Percentiles rank a stretch among this genome's conserved stretches.
These are phyloP conservation scores for Penicillium pulvis DNA, from an alignment of 495 filamentous ascomycete species.

Conservation along the genomic window DNA sequence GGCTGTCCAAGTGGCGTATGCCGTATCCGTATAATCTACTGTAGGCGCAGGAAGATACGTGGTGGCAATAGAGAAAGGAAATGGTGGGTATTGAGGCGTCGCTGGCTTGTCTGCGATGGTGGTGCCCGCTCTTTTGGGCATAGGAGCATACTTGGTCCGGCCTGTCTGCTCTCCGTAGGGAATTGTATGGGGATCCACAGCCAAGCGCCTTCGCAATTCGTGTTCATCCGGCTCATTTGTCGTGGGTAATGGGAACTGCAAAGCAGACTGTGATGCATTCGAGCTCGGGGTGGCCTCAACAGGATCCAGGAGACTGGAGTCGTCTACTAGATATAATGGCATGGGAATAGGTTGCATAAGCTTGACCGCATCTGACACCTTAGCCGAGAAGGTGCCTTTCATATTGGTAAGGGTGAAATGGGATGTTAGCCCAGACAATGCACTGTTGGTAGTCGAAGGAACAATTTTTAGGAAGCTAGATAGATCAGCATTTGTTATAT, in stretches of 20 bases:
- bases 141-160: conserved; percentile 67
- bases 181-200: conserved; percentile 44
- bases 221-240: conserved; percentile 15
- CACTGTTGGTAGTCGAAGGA: conserved; percentile 49
- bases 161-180: conserved; percentile 67
- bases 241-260: conserved; percentile 22
- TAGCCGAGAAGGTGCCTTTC: conserved; percentile 61
- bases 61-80: conserved; percentile 58
- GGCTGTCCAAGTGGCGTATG: conserved; percentile 56
- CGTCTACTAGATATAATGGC: conserved; percentile 8
- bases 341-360: conserved; percentile 47
- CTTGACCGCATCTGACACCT: conserved; percentile 41
- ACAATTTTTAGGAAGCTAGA: conserved; percentile 67
- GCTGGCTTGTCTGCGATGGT: conserved; percentile 61
- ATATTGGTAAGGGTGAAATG: conserved; percentile 69
- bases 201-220: conserved; percentile 38
- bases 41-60: conserved; percentile 57
- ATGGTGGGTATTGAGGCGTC: conserved; percentile 63
- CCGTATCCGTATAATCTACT: conserved; percentile 62
- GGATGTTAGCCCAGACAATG: conserved; percentile 55
- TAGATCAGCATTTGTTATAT: not conserved
- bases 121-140: conserved; percentile 66
- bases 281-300: conserved; percentile 8
- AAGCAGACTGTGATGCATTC: conserved; percentile 11
- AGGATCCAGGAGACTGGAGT: conserved; percentile 17